phyloP scores from a whole-genome alignment of 257 asterid genomes.

The Nicotiana paniculata region DNA sequence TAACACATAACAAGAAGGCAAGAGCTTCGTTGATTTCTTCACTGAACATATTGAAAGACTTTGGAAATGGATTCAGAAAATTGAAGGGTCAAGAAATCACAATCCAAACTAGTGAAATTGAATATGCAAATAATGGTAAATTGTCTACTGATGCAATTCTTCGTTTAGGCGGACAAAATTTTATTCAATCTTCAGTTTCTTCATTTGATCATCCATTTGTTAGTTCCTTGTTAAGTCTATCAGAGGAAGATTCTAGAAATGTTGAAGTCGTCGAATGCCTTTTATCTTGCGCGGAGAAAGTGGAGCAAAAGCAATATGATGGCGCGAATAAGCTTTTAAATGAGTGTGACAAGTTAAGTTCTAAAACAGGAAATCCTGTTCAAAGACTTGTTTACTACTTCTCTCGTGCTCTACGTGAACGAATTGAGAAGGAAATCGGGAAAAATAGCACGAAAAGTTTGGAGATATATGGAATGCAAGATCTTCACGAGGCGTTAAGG shows the following conservation, averaged over 20 bases:
- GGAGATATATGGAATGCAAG: not conserved
- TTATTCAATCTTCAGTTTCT: slow-evolving; percentile 28
- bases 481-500: slow-evolving; percentile 1
- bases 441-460: not conserved
- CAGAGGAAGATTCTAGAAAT: slow-evolving; percentile 25
- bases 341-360: slow-evolving; percentile 22
- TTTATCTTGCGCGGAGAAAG: slow-evolving; percentile 44
- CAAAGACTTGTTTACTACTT: slow-evolving; percentile 25
- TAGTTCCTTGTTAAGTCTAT: slow-evolving; percentile 19
- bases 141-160: slow-evolving; percentile 30
- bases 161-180: slow-evolving; percentile 44
- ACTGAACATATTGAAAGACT: slow-evolving; percentile 39
- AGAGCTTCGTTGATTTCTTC: slow-evolving; percentile 8
- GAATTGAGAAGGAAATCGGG: slow-evolving; percentile 21
- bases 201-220: slow-evolving; percentile 30
- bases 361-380: slow-evolving; percentile 25
- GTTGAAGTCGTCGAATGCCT: slow-evolving; percentile 38
- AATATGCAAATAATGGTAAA: not conserved
- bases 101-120: not conserved
- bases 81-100: slow-evolving; percentile 16
- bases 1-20: not conserved
- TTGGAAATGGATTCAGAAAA: slow-evolving; percentile 36
- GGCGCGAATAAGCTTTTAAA: slow-evolving; percentile 20
- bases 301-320: slow-evolving; percentile 25
- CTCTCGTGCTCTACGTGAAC: slow-evolving; percentile 20